Base-by-base conservation (phyloP, 805 yeast species). In the Candida manassasensis region DNA sequence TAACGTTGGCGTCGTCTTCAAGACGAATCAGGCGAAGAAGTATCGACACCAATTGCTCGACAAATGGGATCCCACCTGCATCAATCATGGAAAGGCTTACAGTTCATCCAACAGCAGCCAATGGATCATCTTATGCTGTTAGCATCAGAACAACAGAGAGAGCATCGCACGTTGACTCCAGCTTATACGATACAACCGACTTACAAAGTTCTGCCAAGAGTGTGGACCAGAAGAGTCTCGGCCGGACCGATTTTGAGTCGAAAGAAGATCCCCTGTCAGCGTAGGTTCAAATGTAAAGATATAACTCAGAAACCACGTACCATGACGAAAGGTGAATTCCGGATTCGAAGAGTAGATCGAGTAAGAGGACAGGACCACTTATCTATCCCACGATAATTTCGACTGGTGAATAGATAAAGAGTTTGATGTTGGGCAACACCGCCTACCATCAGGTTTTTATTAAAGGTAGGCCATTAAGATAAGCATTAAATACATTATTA, bases 61-160 rank as follows among this genome's bases (percentile, higher is more conserved):
- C 83, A 0, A 65, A 77, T 18, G 86, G 86, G 0, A 80, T 81
- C 12, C 77, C 87, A 1, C 87, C 88, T 0, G 82, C 84, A n/a
- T 75, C 83, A 43, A 77, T 81, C 7, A 60, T 78, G 59, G 86
- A 79, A 44, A 59, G 81, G 35, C 57, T 74, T 19, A 41, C 55
- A 19, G 59, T 55, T 21, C 56, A 57, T 19, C 61, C 65, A 2
- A 53, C 50, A 2, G 52, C 61, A 17, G 57, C 55, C 9, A 52
- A 47, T 34, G 34, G 21, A n/a, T 50, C 59, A 37, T 31, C 50
- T 1, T 48, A 50, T 33, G 47, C 55, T 5, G 38, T 40, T 3
- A 50, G 55, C 27, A 34, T 42, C 11, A 25, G 37, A 38, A 41
- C 45, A 3, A 38, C 29, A 17, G 45, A 41, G 17, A 27, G 38